A percentile compares a stretch with the other conserved stretches of the same genome.
Conservation (phyloP, 768 basidiomycete genomes). For the Mycena vulgaris region DNA sequence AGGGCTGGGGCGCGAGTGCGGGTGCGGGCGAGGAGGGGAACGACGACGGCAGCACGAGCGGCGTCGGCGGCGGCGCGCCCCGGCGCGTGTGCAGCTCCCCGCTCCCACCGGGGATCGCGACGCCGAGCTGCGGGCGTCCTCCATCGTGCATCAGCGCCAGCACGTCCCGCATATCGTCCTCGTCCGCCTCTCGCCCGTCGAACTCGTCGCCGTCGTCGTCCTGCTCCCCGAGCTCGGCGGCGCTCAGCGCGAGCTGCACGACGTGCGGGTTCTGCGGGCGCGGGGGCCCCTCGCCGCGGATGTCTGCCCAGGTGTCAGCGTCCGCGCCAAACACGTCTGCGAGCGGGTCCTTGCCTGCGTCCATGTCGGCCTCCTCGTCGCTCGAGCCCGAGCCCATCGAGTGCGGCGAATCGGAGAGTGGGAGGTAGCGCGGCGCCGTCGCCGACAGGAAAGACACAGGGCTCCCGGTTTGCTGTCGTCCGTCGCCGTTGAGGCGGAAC, state of each 20-base stretch:
- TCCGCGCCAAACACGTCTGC: conserved; percentile 78
- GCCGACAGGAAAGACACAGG: conserved; percentile 32
- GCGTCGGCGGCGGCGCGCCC: conserved; percentile 32
- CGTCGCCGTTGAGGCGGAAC: conserved; percentile 36
- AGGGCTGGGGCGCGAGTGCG: no score
- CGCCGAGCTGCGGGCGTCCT: conserved; percentile 46
- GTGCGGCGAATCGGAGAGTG: conserved; percentile 48
- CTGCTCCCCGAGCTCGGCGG: conserved; percentile 52
- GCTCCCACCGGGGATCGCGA: conserved; percentile 55
- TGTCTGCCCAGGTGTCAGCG: conserved; percentile 72
- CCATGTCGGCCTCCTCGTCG: conserved; percentile 48
- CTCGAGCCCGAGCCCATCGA: conserved; percentile 37
- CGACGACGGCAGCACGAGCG: conserved; percentile 31
- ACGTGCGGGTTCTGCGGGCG: conserved; percentile 60
- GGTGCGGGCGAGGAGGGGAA: no score
- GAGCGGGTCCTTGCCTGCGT: conserved; percentile 65
- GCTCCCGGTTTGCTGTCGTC: conserved; percentile 10
- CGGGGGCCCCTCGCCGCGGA: conserved; percentile 54
- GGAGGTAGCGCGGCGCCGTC: conserved; percentile 49
- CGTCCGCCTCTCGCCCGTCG: conserved; percentile 36
- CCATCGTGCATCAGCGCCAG: conserved; percentile 45
- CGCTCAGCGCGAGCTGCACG: conserved; percentile 68
- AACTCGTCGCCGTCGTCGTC: conserved; percentile 61
- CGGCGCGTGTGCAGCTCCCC: conserved; percentile 47
- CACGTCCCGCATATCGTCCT: conserved; percentile 37